These are phyloP conservation scores for Litsea cubeba DNA, from an alignment of 164 flowering plant species.

Conservation along the genomic window DNA sequence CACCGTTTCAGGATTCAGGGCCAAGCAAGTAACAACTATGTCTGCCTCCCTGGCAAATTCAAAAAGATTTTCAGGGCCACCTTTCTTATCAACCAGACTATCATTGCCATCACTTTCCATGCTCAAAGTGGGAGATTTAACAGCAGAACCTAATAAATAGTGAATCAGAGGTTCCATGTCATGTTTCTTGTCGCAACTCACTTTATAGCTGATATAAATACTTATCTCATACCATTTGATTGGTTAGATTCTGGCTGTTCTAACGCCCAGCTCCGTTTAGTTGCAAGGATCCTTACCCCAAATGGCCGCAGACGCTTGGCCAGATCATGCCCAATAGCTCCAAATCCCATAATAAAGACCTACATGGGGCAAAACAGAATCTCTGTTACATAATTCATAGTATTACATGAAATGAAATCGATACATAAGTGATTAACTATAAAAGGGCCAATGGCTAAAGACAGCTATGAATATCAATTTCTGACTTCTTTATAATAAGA, in stretches of 20 bases:
- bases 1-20: conserved; percentile 68
- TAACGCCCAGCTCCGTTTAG: conserved; percentile 74
- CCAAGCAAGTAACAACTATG: conserved; percentile 72
- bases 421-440: background rate
- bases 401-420: background rate
- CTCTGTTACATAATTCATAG: background rate
- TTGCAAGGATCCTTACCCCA: conserved; percentile 83
- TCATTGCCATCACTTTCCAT: conserved; percentile 22
- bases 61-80: conserved; percentile 52
- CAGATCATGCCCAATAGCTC: conserved; percentile 74
- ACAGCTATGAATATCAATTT: too few relatives aligned
- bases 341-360: conserved; percentile 88
- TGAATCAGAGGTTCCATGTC: conserved; percentile 2
- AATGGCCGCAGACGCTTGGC: conserved; percentile 83
- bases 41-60: conserved; percentile 75
- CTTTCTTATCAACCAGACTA: conserved; percentile 73
- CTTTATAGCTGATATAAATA: background rate
- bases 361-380: conserved; percentile 21
- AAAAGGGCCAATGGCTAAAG: too few relatives aligned
- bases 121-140: conserved; percentile 17
- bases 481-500: too few relatives aligned
- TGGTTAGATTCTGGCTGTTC: conserved; percentile 16
- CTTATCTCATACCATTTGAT: conserved; percentile 30
- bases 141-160: conserved; percentile 9
- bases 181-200: background rate